Evolutionary conservation across 176 grass and related monocot species (phyloP).

Genomic region (Typha latifolia): DNA sequence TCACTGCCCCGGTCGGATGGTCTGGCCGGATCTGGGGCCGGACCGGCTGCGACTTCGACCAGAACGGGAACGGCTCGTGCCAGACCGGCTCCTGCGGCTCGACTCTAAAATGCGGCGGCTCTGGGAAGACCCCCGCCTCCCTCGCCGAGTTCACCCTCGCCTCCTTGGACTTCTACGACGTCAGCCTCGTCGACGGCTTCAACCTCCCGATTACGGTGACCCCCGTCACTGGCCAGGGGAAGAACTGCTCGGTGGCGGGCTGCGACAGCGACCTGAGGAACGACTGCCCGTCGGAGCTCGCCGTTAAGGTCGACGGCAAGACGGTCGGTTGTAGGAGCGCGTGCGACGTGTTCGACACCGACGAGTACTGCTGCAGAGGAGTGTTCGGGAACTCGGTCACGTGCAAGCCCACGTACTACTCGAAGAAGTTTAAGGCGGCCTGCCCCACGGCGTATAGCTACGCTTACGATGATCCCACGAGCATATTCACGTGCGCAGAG

Average conservation of each 20-base stretch:
- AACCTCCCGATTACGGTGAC: slow-evolving; percentile 38
- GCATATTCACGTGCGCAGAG: slow-evolving; percentile 50
- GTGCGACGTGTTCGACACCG: slow-evolving; percentile 75
- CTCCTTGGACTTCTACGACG: slow-evolving; percentile 33
- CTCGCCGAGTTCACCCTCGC: slow-evolving; percentile 83
- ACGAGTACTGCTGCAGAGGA: slow-evolving; percentile 76
- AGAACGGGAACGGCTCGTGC: slow-evolving; percentile 47
- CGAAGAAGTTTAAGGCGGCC: slow-evolving; percentile 56
- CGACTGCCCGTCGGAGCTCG: slow-evolving; percentile 52
- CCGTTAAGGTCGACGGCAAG: slow-evolving; percentile 24
- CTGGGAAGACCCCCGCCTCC: slow-evolving; percentile 44
- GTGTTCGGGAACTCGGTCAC: slow-evolving; percentile 33
- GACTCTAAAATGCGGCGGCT: slow-evolving; percentile 38
- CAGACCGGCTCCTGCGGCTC: slow-evolving; percentile 49
- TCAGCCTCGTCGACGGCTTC: slow-evolving; percentile 51
- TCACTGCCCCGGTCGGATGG: slow-evolving; percentile 63
- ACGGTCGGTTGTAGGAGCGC: slow-evolving; percentile 85
- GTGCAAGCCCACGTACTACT: slow-evolving; percentile 74
- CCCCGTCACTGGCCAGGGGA: slow-evolving; percentile 22
- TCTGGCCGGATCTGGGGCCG: slow-evolving; percentile 70
- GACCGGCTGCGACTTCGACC: slow-evolving; percentile 61
- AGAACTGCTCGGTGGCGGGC: slow-evolving; percentile 53
- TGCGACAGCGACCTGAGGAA: slow-evolving; percentile 52
- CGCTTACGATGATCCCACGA: slow-evolving; percentile 81
- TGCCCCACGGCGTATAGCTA: slow-evolving; percentile 82